phyloP scores from a whole-genome alignment of 2,329 filamentous ascomycete species.

The Blastomyces parvus region DNA sequence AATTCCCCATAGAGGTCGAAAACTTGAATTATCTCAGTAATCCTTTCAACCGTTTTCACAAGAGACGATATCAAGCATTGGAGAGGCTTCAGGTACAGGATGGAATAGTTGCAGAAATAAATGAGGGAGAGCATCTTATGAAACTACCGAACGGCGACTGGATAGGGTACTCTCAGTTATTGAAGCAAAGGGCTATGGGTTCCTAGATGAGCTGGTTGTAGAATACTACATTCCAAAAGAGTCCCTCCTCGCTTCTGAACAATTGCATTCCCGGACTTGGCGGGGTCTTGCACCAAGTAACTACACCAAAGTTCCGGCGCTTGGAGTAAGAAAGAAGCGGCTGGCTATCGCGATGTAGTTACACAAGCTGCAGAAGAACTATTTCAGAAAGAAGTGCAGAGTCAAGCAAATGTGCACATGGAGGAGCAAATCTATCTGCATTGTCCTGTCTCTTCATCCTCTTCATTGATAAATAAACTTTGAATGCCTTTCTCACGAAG shows the following conservation, averaged over 20 bases:
- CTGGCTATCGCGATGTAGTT: slow-evolving; percentile 3
- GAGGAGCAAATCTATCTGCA: neutral
- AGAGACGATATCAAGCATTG: neutral
- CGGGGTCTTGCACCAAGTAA: neutral
- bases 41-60: neutral
- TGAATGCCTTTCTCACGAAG: neutral
- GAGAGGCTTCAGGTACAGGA: neutral
- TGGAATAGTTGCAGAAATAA: neutral
- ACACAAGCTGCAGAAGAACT: slow-evolving; percentile 3
- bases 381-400: slow-evolving; percentile 1
- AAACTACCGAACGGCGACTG: neutral
- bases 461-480: neutral
- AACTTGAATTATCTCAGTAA: neutral
- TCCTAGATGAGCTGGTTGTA: neutral
- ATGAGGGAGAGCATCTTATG: neutral
- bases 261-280: slow-evolving; percentile 5
- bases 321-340: slow-evolving; percentile 1
- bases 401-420: neutral
- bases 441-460: neutral
- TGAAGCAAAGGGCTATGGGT: slow-evolving; percentile 4
- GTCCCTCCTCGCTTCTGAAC: slow-evolving; percentile 1
- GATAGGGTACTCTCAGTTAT: neutral
- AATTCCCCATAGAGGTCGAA: neutral
- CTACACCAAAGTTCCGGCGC: slow-evolving; percentile 2
- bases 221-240: slow-evolving; percentile 7